phyloP scores from a whole-genome alignment of 2,329 filamentous ascomycete genomes.

The Aspergillus sp. region DNA sequence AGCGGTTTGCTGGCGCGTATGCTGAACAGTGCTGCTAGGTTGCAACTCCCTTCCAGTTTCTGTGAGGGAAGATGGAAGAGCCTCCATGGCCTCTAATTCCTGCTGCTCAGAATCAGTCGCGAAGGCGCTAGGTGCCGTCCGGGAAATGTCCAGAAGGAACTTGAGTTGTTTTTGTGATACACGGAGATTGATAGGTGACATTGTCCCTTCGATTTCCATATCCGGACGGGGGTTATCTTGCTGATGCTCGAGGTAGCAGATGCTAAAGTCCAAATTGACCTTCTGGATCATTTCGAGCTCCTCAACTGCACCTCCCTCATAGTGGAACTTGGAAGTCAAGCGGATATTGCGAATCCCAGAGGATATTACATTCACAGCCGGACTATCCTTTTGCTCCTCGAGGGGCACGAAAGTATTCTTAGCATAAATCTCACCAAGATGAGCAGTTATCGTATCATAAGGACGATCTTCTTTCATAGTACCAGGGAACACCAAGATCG shows the following conservation, averaged over 20 bases:
- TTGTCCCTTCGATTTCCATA: constrained; percentile 84
- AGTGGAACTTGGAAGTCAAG: constrained; percentile 87
- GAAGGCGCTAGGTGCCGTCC: constrained; percentile 86
- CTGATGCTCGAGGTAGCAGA: constrained; percentile 89
- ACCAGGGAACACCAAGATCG: constrained; percentile 92
- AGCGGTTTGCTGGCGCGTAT: constrained; percentile 49
- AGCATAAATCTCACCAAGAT: constrained; percentile 95
- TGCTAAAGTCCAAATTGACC: constrained; percentile 89
- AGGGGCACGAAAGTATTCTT: constrained; percentile 89
- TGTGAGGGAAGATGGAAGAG: constrained; percentile 65
- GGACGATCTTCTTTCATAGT: constrained; percentile 71
- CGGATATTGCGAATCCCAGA: constrained; percentile 91
- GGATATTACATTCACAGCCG: constrained; percentile 85
- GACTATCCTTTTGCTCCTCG: constrained; percentile 73
- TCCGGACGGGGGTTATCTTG: constrained; percentile 79
- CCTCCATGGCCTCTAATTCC: constrained; percentile 74
- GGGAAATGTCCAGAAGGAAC: constrained; percentile 84
- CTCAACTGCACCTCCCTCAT: constrained; percentile 71
- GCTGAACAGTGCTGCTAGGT: constrained; percentile 58
- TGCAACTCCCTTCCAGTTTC: constrained; percentile 54
- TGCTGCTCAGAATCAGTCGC: constrained; percentile 71
- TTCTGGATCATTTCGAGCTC: constrained; percentile 97
- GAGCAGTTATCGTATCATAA: constrained; percentile 85
- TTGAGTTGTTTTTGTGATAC: constrained; percentile 90
- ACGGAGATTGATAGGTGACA: constrained; percentile 90